Conservation (phyloP, 129 eudicot genomes). For the Pulicaria dysenterica region DNA sequence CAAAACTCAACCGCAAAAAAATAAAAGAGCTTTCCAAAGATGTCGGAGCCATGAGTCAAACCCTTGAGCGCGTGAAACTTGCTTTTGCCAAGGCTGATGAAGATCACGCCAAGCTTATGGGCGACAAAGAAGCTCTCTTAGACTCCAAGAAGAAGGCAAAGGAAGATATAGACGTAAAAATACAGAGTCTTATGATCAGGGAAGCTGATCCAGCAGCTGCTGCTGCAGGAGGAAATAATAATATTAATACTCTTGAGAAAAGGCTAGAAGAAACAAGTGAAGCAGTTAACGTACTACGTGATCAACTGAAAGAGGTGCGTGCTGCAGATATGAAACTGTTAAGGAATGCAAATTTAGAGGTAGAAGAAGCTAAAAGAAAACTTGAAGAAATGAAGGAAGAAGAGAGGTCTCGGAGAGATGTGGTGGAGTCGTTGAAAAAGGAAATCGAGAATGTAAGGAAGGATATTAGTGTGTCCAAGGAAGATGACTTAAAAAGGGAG, state of each 20-base stretch:
- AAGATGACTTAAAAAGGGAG: conserved; percentile 45
- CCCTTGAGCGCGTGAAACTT: conserved; percentile 51
- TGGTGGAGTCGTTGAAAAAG: conserved; percentile 43
- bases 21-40: conserved; percentile 54
- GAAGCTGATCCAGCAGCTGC: conserved; percentile 31
- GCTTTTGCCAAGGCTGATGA: conserved; percentile 52
- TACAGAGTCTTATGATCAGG: conserved; percentile 28
- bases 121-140: conserved; percentile 44
- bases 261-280: conserved; percentile 56
- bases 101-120: conserved; percentile 46
- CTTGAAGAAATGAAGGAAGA: conserved; percentile 48
- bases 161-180: conserved; percentile 43
- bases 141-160: conserved; percentile 38
- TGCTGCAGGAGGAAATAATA: no score
- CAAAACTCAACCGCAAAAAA: conserved; percentile 47
- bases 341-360: conserved; percentile 37
- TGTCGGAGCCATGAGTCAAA: conserved; percentile 43
- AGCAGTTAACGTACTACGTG: conserved; percentile 49
- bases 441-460: conserved; percentile 55
- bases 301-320: conserved; percentile 50
- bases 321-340: conserved; percentile 44
- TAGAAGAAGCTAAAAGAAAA: conserved; percentile 48
- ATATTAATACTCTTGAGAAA: conserved; percentile 30
- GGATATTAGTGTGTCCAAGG: conserved; percentile 38
- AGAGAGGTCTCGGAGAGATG: conserved; percentile 38